Base-by-base conservation (phyloP, 75 land plant species). In the Pinus taeda region DNA sequence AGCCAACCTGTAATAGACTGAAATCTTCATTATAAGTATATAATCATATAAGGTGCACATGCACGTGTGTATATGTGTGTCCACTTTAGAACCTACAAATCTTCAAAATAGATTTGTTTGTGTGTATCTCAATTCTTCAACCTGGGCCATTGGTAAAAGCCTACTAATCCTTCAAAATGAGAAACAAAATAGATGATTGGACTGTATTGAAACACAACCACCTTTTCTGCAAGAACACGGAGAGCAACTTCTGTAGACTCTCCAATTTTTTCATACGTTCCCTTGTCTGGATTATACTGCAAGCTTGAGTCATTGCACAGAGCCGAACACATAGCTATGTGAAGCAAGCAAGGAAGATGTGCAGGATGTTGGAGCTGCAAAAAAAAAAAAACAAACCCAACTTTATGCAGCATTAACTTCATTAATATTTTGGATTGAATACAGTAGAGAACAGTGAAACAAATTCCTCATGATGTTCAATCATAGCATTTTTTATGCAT, bases 221-320 rank as follows among this genome's bases (percentile, higher is more conserved):
- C 99, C 99, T 97, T 97, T 78, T 97, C 99, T 73, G 88, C 89
- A 17, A 97, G 81, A n/a, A 94, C 98, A 66, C 99, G 95, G 26
- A 97, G 88, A 58, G 99, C 98, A 76, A 97, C 99, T 83, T 97
- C 99, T 70, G 99, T 97, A 22, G 99, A 89, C 80, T 97, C 99
- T n/a, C 99, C 99, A 83, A 95, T 95, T 76, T 97, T 97, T 82
- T 97, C 99, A 81, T 94, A 94, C 63, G 37, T 80, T 11, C 88
- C 93, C 75, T 86, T 94, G 58, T 94, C 98, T 57, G 98, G 85
- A 78, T 97, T 97, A 78, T 90, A 97, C 64, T 92, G 99, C 57
- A 97, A 78, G 18, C 77, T 74, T 71, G 98, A 97, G 78, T 90
- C 98, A 89, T 97, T 97, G 88, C 99, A 97, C 72, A 97, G 92